A percentile compares a stretch with the other conserved stretches of the same genome.
phyloP scores from a whole-genome alignment of 179 eudicot species.

The Beta macrorhiza region DNA sequence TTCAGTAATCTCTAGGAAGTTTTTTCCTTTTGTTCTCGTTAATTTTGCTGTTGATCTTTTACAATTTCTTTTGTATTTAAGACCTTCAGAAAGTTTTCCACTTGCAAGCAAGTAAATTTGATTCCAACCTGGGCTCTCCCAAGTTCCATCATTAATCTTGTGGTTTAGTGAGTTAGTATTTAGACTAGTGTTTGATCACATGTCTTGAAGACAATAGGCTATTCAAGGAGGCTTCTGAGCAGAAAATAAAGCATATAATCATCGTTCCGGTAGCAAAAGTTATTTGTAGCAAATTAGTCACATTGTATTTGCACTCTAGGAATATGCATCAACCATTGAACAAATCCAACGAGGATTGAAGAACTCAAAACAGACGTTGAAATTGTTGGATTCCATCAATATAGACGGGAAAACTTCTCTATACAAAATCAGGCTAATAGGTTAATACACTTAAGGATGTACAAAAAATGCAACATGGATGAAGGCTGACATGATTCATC shows the following conservation, averaged over 20 bases:
- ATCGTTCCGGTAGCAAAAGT: no score
- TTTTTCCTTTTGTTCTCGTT: no score
- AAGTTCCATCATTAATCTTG: background rate
- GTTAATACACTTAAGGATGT: slow-evolving; percentile 17
- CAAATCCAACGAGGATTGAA: no score
- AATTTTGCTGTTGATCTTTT: no score
- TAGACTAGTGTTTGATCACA: background rate
- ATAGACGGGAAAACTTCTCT: background rate
- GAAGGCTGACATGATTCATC: background rate
- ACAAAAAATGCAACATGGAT: slow-evolving; percentile 21
- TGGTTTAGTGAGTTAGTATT: background rate
- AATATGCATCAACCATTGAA: no score
- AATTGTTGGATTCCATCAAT: background rate
- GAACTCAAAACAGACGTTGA: background rate
- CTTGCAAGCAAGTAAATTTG: no score
- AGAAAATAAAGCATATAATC: no score
- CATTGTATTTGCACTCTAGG: no score
- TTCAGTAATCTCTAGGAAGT: no score
- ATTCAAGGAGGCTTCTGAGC: background rate
- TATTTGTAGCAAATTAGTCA: no score
- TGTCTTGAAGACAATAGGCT: background rate
- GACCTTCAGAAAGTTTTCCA: no score
- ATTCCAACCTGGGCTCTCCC: background rate
- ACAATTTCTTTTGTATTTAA: no score
- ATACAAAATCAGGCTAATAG: background rate